Conservation (phyloP, 768 basidiomycete genomes). For the Psilocybe tampanensis region DNA sequence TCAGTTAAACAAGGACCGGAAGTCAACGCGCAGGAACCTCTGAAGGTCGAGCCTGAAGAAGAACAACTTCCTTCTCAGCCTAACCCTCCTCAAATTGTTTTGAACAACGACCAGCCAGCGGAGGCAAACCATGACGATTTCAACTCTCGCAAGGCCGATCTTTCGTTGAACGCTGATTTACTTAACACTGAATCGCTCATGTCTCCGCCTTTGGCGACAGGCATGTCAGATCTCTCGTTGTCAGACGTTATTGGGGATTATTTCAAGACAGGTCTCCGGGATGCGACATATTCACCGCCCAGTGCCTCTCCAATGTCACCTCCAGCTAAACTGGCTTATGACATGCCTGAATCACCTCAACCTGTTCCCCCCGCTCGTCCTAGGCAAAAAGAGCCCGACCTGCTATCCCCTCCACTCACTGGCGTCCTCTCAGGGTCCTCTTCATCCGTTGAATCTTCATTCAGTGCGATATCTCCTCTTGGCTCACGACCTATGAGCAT, state of each 20-base stretch:
- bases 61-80: neutral
- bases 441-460: slow-evolving; percentile 19
- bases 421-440: slow-evolving; percentile 13
- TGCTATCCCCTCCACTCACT: slow-evolving; percentile 24
- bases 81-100: slow-evolving; percentile 7
- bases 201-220: slow-evolving; percentile 6
- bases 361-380: slow-evolving; percentile 9
- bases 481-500: slow-evolving; percentile 36
- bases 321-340: slow-evolving; percentile 21
- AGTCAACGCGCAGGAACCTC: neutral
- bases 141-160: slow-evolving; percentile 3
- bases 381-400: slow-evolving; percentile 18
- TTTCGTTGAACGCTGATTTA: slow-evolving; percentile 7
- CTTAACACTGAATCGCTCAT: slow-evolving; percentile 6
- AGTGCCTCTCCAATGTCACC: slow-evolving; percentile 15
- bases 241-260: slow-evolving; percentile 20
- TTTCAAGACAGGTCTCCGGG: slow-evolving; percentile 6
- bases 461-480: slow-evolving; percentile 20
- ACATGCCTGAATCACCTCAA: slow-evolving; percentile 17
- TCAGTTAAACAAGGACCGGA: neutral
- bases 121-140: neutral
- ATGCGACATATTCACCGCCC: slow-evolving; percentile 4
- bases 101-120: neutral
- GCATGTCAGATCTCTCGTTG: slow-evolving; percentile 9
- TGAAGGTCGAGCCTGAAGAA: neutral